Percentiles rank a stretch among this genome's conserved stretches.
Conservation (phyloP, 352 stramenopile genomes). For the Phytophthora pistaciae region DNA sequence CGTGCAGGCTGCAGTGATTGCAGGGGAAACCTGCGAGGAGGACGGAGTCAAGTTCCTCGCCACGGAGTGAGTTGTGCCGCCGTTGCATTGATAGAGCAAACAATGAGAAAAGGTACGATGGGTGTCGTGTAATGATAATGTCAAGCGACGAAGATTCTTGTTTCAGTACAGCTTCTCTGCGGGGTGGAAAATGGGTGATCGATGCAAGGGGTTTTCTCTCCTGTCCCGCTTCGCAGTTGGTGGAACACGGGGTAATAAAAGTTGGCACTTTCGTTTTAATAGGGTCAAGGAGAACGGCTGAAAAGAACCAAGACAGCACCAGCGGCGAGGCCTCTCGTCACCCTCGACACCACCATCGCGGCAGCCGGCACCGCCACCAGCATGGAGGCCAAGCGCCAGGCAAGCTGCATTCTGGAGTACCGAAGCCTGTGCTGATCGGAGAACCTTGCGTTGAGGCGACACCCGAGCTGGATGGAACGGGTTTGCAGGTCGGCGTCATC, state of each 20-base stretch:
- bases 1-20: constrained; percentile 74
- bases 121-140: constrained; percentile 30
- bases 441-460: constrained; percentile 44
- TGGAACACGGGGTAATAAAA: too few relatives aligned
- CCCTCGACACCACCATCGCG: constrained; percentile 1
- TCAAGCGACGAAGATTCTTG: constrained; percentile 16
- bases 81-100: constrained; percentile 7
- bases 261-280: too few relatives aligned
- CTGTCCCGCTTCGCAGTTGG: too few relatives aligned
- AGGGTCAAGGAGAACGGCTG: neutral
- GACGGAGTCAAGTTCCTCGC: constrained; percentile 89
- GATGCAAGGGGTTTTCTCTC: neutral
- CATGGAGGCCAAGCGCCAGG: neutral
- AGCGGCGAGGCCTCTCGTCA: neutral
- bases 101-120: constrained; percentile 18
- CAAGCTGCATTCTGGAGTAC: neutral
- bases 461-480: constrained; percentile 29
- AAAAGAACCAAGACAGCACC: neutral
- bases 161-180: neutral
- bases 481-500: constrained; percentile 39
- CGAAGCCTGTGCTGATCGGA: constrained; percentile 30
- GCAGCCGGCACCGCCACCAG: constrained; percentile 3
- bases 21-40: constrained; percentile 84
- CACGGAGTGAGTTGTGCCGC: constrained; percentile 46
- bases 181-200: neutral